Base-by-base conservation (phyloP, 805 yeast genomes). In the Blastobotrys robertii region DNA sequence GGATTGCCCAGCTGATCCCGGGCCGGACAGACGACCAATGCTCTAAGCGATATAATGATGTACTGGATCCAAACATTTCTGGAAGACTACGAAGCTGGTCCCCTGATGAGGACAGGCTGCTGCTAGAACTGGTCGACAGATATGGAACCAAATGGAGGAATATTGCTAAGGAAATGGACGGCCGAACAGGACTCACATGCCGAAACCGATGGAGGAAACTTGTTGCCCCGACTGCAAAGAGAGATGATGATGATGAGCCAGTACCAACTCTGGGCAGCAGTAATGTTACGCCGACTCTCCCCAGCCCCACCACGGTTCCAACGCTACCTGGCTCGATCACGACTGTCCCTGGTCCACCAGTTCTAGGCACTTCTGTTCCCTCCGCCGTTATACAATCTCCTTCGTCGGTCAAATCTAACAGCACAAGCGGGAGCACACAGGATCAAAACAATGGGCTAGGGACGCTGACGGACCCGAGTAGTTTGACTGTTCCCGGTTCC, bases 1-100 rank as follows among this genome's bases (percentile, higher is more conserved):
- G 80, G 53, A 87, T 88, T 8, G 78, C 95, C 0, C 63, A 70
- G 40, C 79, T 74, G 42, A 82, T 88, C 9, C 74, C 76, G 2
- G 94, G 95, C 4, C 70, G 97, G 57, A 88, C 94, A 0, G 95
- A 87, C 55, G 96, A 87, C 60, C 97, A 88, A 65, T 88, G 97
- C 66, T 84, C 95, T 1, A 88, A 88, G 56, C 67, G 97, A 53
- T 88, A 84, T 58, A 77, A 80, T 11, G 97, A 88, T 55, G 95
- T 86, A 1, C 61, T 88, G 45, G 92, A 85, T 53, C 96, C 97
- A 4, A 70, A 67, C 22, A 82, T 87, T 8, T 77, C 77, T 46
- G 86, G 82, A 50, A 64, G 96, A 43, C 67, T 86, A 37, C 72
- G 85, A 51, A 79, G 81, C 2, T 88, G 97, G 97, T 66, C 76